Percentiles rank a stretch among this genome's conserved stretches.
phyloP scores from a whole-genome alignment of 306 rosid species.

The Pyrus bretschneideri region DNA sequence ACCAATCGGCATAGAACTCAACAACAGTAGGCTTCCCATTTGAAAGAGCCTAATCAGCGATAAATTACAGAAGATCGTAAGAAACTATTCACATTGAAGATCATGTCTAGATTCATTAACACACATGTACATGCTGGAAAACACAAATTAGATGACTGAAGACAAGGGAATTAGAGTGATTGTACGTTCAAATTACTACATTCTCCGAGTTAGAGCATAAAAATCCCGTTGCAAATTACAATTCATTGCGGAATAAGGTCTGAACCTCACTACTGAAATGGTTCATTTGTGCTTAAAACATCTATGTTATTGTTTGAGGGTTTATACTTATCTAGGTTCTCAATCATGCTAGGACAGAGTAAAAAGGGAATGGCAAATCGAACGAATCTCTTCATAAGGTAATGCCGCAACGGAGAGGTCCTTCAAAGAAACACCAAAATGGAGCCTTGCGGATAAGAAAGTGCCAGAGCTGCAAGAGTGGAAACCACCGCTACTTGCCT shows the following conservation, averaged over 20 bases:
- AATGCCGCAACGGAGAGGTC: constrained; percentile 76
- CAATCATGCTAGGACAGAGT: neutral
- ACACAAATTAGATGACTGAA: neutral
- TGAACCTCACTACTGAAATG: neutral
- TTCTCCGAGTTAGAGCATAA: neutral
- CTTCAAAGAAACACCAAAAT: constrained; percentile 89
- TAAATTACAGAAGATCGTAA: neutral
- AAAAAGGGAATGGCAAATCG: neutral
- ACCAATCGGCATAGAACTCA: constrained; percentile 99
- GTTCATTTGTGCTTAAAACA: neutral
- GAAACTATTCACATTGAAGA: neutral
- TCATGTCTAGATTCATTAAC: neutral
- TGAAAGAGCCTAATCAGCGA: constrained; percentile 64
- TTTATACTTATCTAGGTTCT: neutral
- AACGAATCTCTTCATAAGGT: constrained; percentile 75
- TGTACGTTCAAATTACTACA: neutral
- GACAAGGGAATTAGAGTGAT: neutral
- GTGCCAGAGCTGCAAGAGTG: constrained; percentile 63
- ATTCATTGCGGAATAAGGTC: neutral
- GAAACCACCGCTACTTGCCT: constrained; percentile 58
- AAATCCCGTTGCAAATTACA: neutral
- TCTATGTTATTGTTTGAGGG: neutral
- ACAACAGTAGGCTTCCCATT: constrained; percentile 97
- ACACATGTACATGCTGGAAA: neutral
- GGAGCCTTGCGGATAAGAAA: constrained; percentile 65